Conservation (phyloP, 129 eudicot genomes). For the Flaveria trinervia region DNA sequence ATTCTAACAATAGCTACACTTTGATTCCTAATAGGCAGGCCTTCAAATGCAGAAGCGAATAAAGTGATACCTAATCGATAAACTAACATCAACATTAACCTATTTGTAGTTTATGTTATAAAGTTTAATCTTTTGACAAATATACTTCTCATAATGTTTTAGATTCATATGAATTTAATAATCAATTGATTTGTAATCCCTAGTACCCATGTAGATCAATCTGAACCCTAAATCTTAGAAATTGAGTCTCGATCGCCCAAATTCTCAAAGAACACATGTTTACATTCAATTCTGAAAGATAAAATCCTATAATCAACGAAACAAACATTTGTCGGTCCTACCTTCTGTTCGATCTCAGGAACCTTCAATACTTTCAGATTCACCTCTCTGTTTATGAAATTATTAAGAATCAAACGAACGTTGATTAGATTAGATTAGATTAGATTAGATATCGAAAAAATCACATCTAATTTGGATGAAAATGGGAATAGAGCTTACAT, state of each 20-base stretch:
- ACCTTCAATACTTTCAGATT: slow-evolving; percentile 98
- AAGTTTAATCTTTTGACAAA: slow-evolving; percentile 11
- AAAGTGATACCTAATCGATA: too few species aligned
- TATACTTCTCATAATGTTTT: slow-evolving; percentile 5
- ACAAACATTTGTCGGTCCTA: slow-evolving; percentile 17
- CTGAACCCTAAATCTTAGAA: slow-evolving; percentile 23
- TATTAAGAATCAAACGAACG: slow-evolving; percentile 1
- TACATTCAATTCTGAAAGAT: slow-evolving; percentile 23
- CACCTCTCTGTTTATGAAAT: slow-evolving; percentile 94
- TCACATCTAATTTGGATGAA: not conserved
- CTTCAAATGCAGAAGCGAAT: not conserved
- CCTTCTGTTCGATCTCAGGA: slow-evolving; percentile 99
- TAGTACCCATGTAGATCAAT: slow-evolving; percentile 5
- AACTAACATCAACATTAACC: slow-evolving; percentile 14
- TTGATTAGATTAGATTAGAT: slow-evolving; percentile 16
- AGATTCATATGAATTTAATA: slow-evolving; percentile 4
- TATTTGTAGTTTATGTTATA: not conserved
- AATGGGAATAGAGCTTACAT: slow-evolving; percentile 49
- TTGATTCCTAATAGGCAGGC: not conserved
- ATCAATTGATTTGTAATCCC: slow-evolving; percentile 19
- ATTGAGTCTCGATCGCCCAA: slow-evolving; percentile 13
- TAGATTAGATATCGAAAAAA: not conserved
- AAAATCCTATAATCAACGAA: slow-evolving; percentile 12
- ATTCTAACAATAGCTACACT: not conserved
- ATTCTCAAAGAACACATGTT: slow-evolving; percentile 5